Conservation (phyloP, 139 green algal genomes). For the Trebouxia sp. region DNA sequence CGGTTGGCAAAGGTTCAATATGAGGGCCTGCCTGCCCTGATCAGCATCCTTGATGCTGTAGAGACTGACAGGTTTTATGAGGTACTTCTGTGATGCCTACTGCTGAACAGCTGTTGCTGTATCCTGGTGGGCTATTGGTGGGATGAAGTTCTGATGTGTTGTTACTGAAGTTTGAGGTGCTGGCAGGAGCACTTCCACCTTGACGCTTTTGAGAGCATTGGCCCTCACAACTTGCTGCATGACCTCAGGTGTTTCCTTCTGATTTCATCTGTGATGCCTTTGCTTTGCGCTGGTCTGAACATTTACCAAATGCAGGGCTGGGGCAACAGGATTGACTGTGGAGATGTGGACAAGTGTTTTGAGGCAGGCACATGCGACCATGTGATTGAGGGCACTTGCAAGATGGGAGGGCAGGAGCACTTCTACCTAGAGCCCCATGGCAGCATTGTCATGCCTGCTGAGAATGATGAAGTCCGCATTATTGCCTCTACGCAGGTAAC, state of each 20-base stretch:
- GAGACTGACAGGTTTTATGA: conserved; percentile 60
- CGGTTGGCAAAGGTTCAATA: conserved; percentile 82
- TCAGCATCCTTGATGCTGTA: conserved; percentile 90
- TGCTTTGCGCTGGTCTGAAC: background rate
- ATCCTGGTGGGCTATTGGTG: no score
- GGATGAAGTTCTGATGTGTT: no score
- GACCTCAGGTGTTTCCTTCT: background rate
- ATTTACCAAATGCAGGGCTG: conserved; percentile 28
- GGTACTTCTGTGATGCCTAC: no score
- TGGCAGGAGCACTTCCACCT: no score
- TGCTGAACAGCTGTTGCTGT: no score
- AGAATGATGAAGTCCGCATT: conserved; percentile 82
- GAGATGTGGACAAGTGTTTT: conserved; percentile 76
- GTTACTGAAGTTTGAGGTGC: no score
- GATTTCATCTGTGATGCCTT: background rate
- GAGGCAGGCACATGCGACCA: conserved; percentile 43
- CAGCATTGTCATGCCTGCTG: conserved; percentile 76
- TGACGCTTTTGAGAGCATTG: no score
- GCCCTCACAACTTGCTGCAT: background rate
- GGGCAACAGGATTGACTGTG: conserved; percentile 56
- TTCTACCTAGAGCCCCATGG: conserved; percentile 96
- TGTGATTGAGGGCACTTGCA: conserved; percentile 61
- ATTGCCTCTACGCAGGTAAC: conserved; percentile 80
- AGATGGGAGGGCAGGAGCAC: conserved; percentile 89
- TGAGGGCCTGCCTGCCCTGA: conserved; percentile 82